phyloP scores from a whole-genome alignment of 306 rosid species.

The Acacia confusa region DNA sequence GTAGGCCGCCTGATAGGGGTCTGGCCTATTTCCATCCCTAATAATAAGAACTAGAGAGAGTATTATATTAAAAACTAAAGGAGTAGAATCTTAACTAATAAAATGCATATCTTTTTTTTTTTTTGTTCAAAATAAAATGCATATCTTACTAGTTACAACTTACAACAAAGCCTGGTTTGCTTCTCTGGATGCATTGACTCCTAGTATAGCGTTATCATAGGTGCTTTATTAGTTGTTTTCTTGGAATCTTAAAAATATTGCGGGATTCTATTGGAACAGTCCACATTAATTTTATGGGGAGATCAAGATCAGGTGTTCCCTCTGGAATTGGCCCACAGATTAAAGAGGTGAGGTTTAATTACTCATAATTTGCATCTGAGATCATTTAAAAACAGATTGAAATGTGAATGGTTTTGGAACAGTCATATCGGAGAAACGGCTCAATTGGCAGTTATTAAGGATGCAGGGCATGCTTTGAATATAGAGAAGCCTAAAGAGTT shows the following conservation, averaged over 20 bases:
- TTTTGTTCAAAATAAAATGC: not conserved
- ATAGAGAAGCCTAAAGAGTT: conserved; percentile 60
- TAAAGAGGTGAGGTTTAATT: conserved; percentile 44
- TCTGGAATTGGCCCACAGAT: conserved; percentile 60
- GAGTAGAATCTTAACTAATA: no score
- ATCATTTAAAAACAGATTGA: not conserved
- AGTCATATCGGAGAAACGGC: conserved; percentile 58
- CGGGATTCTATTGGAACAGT: conserved; percentile 37
- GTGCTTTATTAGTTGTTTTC: not conserved
- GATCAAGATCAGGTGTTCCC: conserved; percentile 70
- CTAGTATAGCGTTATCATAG: not conserved
- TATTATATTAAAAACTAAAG: no score
- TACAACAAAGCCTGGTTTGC: not conserved
- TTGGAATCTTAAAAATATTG: conserved; percentile 10
- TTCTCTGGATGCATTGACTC: conserved; percentile 11
- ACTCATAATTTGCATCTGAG: conserved; percentile 9
- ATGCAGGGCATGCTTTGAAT: conserved; percentile 75
- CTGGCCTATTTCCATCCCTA: no score
- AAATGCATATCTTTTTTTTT: not conserved
- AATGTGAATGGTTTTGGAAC: conserved; percentile 19
- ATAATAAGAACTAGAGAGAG: no score
- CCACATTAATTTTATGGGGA: conserved; percentile 64
- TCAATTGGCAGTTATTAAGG: conserved; percentile 45
- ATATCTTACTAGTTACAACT: not conserved
- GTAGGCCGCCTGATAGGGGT: no score